These are phyloP conservation scores for Pholiota conissans DNA, from an alignment of 768 basidiomycete species.

Conservation along the genomic window DNA sequence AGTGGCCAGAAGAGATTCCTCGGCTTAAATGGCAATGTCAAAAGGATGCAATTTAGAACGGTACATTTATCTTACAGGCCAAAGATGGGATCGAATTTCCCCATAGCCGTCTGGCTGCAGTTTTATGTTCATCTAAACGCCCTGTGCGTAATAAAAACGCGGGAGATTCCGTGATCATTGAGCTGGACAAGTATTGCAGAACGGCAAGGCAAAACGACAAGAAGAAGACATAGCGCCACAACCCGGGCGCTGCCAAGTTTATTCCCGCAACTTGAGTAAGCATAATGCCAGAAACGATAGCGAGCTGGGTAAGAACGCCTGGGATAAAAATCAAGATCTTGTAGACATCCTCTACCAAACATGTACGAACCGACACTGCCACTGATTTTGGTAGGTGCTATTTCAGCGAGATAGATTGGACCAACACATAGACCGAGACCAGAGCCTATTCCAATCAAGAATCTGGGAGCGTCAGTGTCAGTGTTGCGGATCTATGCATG, in stretches of 20 bases:
- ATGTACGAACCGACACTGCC: constrained; percentile 63
- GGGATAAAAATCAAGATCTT: neutral
- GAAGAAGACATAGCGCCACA: constrained; percentile 73
- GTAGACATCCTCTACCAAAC: neutral
- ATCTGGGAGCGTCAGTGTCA: constrained; percentile 36
- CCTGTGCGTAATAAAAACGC: constrained; percentile 59
- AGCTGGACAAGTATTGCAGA: constrained; percentile 55
- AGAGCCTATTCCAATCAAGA: constrained; percentile 68
- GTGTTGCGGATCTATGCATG: neutral
- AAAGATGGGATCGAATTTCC: constrained; percentile 25
- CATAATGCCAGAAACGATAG: constrained; percentile 85
- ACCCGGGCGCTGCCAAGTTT: constrained; percentile 61
- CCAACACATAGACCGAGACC: constrained; percentile 77
- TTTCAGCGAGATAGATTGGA: constrained; percentile 84
- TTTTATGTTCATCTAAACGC: constrained; percentile 48
- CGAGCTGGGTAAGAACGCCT: constrained; percentile 83
- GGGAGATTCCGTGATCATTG: constrained; percentile 68
- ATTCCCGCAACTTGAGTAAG: constrained; percentile 81
- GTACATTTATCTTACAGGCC: constrained; percentile 23
- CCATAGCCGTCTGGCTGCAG: constrained; percentile 56
- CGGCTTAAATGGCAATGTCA: constrained; percentile 16
- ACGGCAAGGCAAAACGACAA: constrained; percentile 58
- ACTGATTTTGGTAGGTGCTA: constrained; percentile 75
- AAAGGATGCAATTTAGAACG: neutral
- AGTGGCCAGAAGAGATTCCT: constrained; percentile 44